These are phyloP conservation scores for Polyplosphaeria fusca DNA, from an alignment of 495 filamentous ascomycete species.

Conservation along the genomic window DNA sequence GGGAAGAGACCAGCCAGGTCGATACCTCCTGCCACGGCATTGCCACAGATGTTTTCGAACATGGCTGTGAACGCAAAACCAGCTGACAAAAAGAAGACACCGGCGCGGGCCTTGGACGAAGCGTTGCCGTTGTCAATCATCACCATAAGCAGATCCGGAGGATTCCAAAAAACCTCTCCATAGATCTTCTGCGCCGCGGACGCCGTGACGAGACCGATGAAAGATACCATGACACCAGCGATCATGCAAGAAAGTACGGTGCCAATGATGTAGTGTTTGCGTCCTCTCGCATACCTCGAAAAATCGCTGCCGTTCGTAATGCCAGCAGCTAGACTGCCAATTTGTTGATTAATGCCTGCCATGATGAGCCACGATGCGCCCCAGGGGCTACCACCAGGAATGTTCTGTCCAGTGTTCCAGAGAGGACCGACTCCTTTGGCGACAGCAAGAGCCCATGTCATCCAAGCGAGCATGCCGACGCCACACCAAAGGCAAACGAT, in stretches of 20 bases:
- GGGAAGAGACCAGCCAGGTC: constrained; percentile 40
- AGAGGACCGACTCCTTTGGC: constrained; percentile 41
- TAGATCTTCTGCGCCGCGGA: constrained; percentile 41
- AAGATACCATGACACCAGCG: constrained; percentile 18
- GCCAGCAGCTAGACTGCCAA: constrained; percentile 40
- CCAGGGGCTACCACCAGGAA: constrained; percentile 35
- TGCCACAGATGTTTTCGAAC: constrained; percentile 29
- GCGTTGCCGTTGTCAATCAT: constrained; percentile 25
- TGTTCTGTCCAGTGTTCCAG: constrained; percentile 22
- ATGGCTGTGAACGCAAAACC: constrained; percentile 24
- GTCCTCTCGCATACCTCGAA: constrained; percentile 37
- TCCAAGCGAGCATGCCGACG: constrained; percentile 39
- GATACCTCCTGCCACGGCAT: constrained; percentile 19
- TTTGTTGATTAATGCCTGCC: constrained; percentile 40
- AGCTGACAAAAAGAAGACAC: constrained; percentile 25
- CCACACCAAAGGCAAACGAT: constrained; percentile 35
- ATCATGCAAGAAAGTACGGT: constrained; percentile 22
- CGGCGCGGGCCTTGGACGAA: constrained; percentile 17
- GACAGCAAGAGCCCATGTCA: constrained; percentile 43
- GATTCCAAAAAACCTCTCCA: constrained; percentile 40
- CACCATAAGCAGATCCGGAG: constrained; percentile 22
- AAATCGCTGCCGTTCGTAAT: constrained; percentile 47
- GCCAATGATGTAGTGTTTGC: constrained; percentile 38
- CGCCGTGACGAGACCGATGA: constrained; percentile 41
- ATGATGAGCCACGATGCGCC: constrained; percentile 36